phyloP scores from a whole-genome alignment of 768 basidiomycete species.

The Mycena capillaripes region DNA sequence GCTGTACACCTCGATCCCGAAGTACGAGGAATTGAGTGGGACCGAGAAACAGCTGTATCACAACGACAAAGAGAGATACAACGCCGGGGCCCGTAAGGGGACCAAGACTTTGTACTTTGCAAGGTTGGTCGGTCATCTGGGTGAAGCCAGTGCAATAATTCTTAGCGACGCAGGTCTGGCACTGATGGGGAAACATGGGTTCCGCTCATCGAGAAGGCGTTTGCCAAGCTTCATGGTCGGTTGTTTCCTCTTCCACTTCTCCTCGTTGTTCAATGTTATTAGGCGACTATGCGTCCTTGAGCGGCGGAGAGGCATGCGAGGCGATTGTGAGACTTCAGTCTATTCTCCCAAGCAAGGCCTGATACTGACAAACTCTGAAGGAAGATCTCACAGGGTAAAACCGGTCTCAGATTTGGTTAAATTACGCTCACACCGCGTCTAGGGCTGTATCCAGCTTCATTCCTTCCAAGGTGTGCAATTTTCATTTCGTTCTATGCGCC shows the following conservation, averaged over 20 bases:
- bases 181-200: conserved; percentile 70
- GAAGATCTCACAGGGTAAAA: conserved; percentile 70
- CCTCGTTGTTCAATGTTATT: background rate
- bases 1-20: conserved; percentile 63
- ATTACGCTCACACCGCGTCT: too few species aligned
- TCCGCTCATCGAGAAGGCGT: conserved; percentile 70
- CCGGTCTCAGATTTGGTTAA: background rate
- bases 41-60: conserved; percentile 63
- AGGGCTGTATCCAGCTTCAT: conserved; percentile 38
- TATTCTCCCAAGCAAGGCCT: background rate
- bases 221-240: conserved; percentile 65
- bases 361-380: background rate
- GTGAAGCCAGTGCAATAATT: too few species aligned
- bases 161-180: conserved; percentile 55
- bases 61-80: conserved; percentile 62
- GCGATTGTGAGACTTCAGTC: conserved; percentile 48
- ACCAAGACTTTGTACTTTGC: conserved; percentile 66
- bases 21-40: conserved; percentile 62
- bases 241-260: background rate
- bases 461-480: conserved; percentile 40
- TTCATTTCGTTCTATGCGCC: background rate
- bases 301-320: conserved; percentile 59
- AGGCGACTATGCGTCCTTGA: conserved; percentile 59
- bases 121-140: too few species aligned
- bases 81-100: conserved; percentile 59